These are phyloP conservation scores for Penicillium sp. DNA, from an alignment of 2,329 filamentous ascomycete species.

Conservation along the genomic window DNA sequence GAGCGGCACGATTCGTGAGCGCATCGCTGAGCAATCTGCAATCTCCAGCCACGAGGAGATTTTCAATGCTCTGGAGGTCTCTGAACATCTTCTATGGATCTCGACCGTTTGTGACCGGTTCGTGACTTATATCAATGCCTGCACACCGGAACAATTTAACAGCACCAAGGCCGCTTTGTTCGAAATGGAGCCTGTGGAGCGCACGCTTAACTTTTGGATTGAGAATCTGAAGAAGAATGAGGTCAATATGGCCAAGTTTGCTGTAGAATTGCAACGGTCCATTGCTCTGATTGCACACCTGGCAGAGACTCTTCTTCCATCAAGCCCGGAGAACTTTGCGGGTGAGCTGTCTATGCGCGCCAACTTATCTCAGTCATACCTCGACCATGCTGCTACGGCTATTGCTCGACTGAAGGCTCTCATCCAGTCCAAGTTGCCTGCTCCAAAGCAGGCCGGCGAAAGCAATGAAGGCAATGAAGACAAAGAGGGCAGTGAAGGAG, in stretches of 20 bases:
- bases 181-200: conserved; percentile 88
- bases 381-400: conserved; percentile 73
- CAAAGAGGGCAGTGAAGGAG: conserved; percentile 40
- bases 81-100: conserved; percentile 85
- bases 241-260: conserved; percentile 79
- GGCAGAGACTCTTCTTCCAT: conserved; percentile 74
- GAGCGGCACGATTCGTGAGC: conserved; percentile 75
- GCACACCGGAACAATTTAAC: conserved; percentile 75
- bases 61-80: conserved; percentile 75
- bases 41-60: conserved; percentile 72
- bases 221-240: conserved; percentile 82
- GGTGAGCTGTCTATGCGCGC: conserved; percentile 78
- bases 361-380: conserved; percentile 73
- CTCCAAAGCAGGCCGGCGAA: conserved; percentile 59
- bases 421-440: conserved; percentile 65
- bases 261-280: conserved; percentile 77
- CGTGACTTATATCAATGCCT: conserved; percentile 74
- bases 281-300: conserved; percentile 87
- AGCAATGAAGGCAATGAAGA: conserved; percentile 57
- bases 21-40: conserved; percentile 67
- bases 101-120: conserved; percentile 81
- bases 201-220: conserved; percentile 84
- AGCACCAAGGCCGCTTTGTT: conserved; percentile 77
- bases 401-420: conserved; percentile 65
- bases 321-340: conserved; percentile 70